Percentiles rank a stretch among this genome's conserved stretches.
These are phyloP conservation scores for Curvularia verruculosa DNA, from an alignment of 2,329 filamentous ascomycete genomes.

Conservation along the genomic window DNA sequence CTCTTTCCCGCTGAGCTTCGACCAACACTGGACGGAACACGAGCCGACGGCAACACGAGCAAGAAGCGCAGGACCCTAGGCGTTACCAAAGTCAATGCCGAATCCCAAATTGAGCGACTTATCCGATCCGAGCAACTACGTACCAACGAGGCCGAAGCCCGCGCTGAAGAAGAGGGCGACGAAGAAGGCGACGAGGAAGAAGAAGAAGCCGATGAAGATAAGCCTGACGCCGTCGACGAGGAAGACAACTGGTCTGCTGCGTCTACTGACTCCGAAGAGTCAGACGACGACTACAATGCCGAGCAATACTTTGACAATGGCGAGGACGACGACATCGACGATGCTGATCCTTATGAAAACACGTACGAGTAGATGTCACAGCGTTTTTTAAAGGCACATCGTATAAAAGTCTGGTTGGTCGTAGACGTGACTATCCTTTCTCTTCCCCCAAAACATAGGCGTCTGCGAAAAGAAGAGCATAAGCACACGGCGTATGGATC, in stretches of 20 bases:
- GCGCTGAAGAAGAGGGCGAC: constrained; percentile 50
- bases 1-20: constrained; percentile 66
- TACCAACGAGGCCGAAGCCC: constrained; percentile 53
- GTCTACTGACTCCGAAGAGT: constrained; percentile 68
- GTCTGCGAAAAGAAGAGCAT: neutral
- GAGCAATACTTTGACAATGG: constrained; percentile 62
- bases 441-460: neutral
- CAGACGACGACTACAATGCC: constrained; percentile 68
- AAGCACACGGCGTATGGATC: neutral
- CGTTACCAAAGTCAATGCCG: constrained; percentile 41
- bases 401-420: neutral
- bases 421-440: neutral
- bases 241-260: constrained; percentile 60
- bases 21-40: constrained; percentile 55
- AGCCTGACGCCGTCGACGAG: constrained; percentile 62
- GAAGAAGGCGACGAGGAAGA: constrained; percentile 56
- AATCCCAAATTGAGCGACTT: constrained; percentile 48
- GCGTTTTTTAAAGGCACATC: neutral
- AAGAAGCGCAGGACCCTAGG: constrained; percentile 45
- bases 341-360: constrained; percentile 45
- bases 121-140: constrained; percentile 53
- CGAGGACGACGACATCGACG: constrained; percentile 56
- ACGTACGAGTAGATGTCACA: constrained; percentile 37
- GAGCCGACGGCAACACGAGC: constrained; percentile 22
- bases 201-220: constrained; percentile 54